Evolutionary conservation across 2,329 filamentous ascomycete genomes (phyloP), one percentile per base, ranked within the genome.

Genomic region (Botrytis pseudocinerea): DNA sequence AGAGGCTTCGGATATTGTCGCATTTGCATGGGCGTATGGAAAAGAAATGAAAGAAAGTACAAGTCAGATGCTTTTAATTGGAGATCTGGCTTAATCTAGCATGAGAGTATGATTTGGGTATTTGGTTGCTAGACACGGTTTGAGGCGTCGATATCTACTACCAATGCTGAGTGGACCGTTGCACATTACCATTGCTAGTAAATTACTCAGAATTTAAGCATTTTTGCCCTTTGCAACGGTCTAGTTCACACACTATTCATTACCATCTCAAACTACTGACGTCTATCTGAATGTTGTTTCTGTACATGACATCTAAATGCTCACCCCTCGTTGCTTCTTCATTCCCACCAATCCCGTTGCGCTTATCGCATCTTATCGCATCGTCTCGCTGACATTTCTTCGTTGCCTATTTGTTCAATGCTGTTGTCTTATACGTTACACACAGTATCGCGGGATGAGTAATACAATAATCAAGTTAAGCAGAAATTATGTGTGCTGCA

Each of bases 21-120:
- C 64, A 54, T 42, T 68, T 42, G 40, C 35, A 68, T 68, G 25
- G 64, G 64, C 46, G 64, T 4, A 68, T 68, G 64, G 64, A 68
- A 54, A 68, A 54, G 25, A 40, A 20, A 38, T 65, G 42, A 20
- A 35, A 42, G 14, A 40, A 57, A 28, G 28, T 28, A 57, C n/a
- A 57, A 28, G 18, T 22, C 18, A 40, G 12, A n/a, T 40, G 9
- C 40, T 54, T 38, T 57, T 38, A 32, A 48, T 38, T 10, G 64
- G 48, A 68, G 25, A 68, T 57, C 25, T 57, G 46, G 35, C 48
- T 32, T 54, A 35, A 28, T 68, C 8, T 46, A 25, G 4, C 25
- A n/a, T 22, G 48, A 42, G 35, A 40, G 18, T 32, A 32, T 12
- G 64, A 57, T 14, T 57, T 40, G 38, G 32, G 8, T 66, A 38